Percentiles rank a stretch among this genome's conserved stretches.
phyloP scores from a whole-genome alignment of 208 protist genomes.

The Crithidia expoeki region DNA sequence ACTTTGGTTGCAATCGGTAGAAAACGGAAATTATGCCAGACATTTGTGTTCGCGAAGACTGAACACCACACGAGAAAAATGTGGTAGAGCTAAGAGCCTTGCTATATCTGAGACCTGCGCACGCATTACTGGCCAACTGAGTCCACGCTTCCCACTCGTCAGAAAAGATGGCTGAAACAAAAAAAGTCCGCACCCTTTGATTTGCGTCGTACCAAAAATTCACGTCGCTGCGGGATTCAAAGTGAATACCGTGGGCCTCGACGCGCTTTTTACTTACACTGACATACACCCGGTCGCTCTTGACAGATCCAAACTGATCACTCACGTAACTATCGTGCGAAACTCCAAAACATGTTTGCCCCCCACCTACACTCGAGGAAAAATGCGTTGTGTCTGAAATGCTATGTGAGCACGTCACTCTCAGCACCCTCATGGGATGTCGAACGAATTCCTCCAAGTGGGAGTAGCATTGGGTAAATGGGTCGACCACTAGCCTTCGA shows the following conservation, averaged over 20 bases:
- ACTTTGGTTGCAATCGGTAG: background rate
- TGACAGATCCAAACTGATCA: background rate
- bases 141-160: constrained; percentile 31
- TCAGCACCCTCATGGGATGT: background rate
- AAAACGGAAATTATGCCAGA: constrained; percentile 16
- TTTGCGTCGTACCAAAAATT: constrained; percentile 24
- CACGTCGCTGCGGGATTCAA: constrained; percentile 28
- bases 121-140: constrained; percentile 19
- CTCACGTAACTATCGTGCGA: background rate
- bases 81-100: background rate
- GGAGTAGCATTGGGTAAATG: constrained; percentile 11
- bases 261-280: background rate
- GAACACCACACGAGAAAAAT: constrained; percentile 14
- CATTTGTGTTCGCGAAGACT: constrained; percentile 18
- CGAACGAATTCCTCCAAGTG: constrained; percentile 13
- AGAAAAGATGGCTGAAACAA: constrained; percentile 24
- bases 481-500: constrained; percentile 1
- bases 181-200: constrained; percentile 5
- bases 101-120: constrained; percentile 22
- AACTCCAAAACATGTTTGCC: constrained; percentile 9
- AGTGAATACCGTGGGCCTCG: constrained; percentile 9
- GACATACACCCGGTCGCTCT: constrained; percentile 8
- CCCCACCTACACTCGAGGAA: background rate
- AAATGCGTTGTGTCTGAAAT: background rate
- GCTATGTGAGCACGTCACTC: constrained; percentile 12